Percentiles rank a stretch among this genome's conserved stretches.
These are phyloP conservation scores for Sporothrix euskadiensis DNA, from an alignment of 2,329 filamentous ascomycete genomes.

Conservation along the genomic window DNA sequence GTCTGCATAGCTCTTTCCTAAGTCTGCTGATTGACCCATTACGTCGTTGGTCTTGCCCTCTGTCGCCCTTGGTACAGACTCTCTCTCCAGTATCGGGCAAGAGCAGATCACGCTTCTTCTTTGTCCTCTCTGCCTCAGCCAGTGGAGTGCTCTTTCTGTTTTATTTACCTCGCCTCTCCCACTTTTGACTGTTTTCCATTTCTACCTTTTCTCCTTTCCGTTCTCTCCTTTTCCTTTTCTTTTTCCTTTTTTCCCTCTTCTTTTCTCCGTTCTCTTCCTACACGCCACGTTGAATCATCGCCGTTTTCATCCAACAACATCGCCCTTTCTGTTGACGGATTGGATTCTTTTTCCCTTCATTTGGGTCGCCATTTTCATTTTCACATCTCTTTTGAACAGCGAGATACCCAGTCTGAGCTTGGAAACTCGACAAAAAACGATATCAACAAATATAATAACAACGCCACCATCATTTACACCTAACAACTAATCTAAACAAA, in stretches of 20 bases:
- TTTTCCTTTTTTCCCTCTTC: neutral
- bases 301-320: neutral
- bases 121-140: constrained; percentile 19
- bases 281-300: constrained; percentile 11
- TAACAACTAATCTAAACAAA: neutral
- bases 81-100: constrained; percentile 5
- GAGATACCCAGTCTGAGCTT: neutral
- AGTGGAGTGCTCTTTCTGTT: constrained; percentile 18
- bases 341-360: neutral
- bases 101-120: constrained; percentile 21
- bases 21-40: neutral
- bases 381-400: neutral
- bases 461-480: neutral
- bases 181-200: neutral
- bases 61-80: neutral
- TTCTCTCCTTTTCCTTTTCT: neutral
- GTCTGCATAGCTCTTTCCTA: neutral
- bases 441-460: neutral
- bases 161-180: constrained; percentile 18
- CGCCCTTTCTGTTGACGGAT: constrained; percentile 15
- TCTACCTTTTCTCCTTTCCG: neutral
- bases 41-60: constrained; percentile 16
- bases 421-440: neutral
- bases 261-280: neutral
- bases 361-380: neutral